Evolutionary conservation across 202 grass and related monocot genomes (phyloP), one percentile per base, ranked within the genome.

Genomic region (Hordeum pubiflorum): DNA sequence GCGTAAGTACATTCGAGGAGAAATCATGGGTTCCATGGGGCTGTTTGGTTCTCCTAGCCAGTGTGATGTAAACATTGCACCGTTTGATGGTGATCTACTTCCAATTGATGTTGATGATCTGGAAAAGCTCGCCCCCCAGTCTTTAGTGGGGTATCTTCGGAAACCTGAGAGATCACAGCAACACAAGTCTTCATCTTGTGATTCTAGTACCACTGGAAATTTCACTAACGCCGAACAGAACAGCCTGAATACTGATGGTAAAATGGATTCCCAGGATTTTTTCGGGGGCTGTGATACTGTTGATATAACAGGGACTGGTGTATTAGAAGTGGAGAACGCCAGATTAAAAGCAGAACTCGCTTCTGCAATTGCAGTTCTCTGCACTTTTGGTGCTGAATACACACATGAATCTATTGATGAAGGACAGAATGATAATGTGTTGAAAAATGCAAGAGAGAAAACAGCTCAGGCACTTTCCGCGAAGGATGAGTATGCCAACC

Each of bases 271-370:
- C 23, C 87, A 87, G 78, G 87, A 87, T 81, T 78, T 92, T 83
- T 77, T 93, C 4, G 87, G 81, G 55, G 74, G 48, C 59, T 91
- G 83, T 50, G 90, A 95, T 58, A 78, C 82, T 43, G 89, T 95
- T 11, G 89, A 87, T 75, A 94, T 97, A 82, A 82, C 89, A 84
- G 96, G 96, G 73, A 99, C 92, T 38, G 90, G 96, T 79, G 95
- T 85, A 69, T 54, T 99, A 43, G 96, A 99, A 91, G 90, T 99
- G 54, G 96, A 99, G 67, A 99, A 99, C 58, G 92, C 89, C 54
- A 93, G 74, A 74, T 89, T 99, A 80, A 99, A 96, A 80, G 92
- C 92, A 37, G 92, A 96, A 33, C 92, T 99, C 88, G 96, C 96
- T 86, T 95, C 90, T 50, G 90, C 90, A 33, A 96, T 99, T 91